Conservation (phyloP, 805 yeast species). For the Wickerhamiella dianesei region DNA sequence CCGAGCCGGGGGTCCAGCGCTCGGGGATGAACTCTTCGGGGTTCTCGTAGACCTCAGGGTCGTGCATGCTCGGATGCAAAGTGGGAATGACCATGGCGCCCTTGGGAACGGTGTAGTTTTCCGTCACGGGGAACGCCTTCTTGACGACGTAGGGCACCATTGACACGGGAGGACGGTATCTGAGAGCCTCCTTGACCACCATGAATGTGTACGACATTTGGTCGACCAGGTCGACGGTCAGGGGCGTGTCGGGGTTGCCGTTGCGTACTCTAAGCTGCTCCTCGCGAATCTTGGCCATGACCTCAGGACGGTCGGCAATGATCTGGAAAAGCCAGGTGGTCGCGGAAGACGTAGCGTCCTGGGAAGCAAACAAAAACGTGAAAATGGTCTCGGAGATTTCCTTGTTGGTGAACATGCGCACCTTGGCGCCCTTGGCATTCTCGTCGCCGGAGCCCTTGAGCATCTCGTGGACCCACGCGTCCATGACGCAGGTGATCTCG, state of each 20-base stretch:
- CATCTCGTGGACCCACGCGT: conserved; percentile 87
- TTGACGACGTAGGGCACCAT: conserved; percentile 97
- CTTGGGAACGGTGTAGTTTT: conserved; percentile 82
- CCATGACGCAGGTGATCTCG: conserved; percentile 78
- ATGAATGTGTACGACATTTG: conserved; percentile 75
- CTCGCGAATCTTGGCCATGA: conserved; percentile 70
- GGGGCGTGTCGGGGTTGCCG: conserved; percentile 51
- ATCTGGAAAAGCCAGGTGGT: conserved; percentile 98
- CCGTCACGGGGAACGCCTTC: conserved; percentile 69
- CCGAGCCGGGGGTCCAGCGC: conserved; percentile 71
- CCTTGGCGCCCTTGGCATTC: conserved; percentile 36
- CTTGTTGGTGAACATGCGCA: conserved; percentile 74
- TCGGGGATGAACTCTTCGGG: conserved; percentile 95
- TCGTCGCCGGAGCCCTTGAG: neutral
- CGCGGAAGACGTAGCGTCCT: conserved; percentile 93
- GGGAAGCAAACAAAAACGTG: conserved; percentile 94
- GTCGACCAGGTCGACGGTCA: conserved; percentile 63
- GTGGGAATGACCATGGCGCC: conserved; percentile 97
- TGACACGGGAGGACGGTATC: conserved; percentile 93
- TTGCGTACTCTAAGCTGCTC: conserved; percentile 78
- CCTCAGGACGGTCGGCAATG: conserved; percentile 90
- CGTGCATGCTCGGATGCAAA: conserved; percentile 88
- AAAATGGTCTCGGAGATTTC: conserved; percentile 95
- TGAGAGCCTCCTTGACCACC: conserved; percentile 84
- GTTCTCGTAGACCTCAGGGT: conserved; percentile 88